These are phyloP conservation scores for Suillus placidus DNA, from an alignment of 768 basidiomycete species.

Conservation along the genomic window DNA sequence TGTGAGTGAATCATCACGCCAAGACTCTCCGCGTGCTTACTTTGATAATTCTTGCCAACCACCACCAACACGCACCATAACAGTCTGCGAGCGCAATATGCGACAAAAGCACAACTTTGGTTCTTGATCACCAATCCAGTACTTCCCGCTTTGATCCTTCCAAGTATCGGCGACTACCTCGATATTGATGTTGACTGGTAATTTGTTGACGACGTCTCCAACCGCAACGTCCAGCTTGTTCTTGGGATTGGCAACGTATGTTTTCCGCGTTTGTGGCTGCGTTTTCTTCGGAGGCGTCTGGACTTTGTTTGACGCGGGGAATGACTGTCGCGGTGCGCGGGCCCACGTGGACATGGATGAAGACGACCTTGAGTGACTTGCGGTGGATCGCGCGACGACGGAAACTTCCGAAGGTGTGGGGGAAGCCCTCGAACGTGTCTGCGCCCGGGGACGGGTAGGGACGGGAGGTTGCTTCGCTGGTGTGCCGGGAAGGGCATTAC, in stretches of 20 bases:
- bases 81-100: constrained; percentile 86
- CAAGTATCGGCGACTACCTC: constrained; percentile 83
- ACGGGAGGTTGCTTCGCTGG: constrained; percentile 37
- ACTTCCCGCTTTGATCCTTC: constrained; percentile 93
- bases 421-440: constrained; percentile 52
- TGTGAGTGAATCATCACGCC: constrained; percentile 11
- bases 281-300: constrained; percentile 52
- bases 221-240: constrained; percentile 92
- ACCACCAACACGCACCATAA: constrained; percentile 96
- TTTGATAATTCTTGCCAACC: constrained; percentile 93
- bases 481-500: constrained; percentile 43
- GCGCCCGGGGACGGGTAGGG: constrained; percentile 41
- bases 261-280: constrained; percentile 49
- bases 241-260: constrained; percentile 86
- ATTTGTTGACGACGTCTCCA: constrained; percentile 86
- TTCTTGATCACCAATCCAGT: constrained; percentile 94
- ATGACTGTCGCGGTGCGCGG: constrained; percentile 66
- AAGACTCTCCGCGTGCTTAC: constrained; percentile 46
- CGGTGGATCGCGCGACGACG: constrained; percentile 47
- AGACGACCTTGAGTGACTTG: constrained; percentile 41
- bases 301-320: constrained; percentile 45
- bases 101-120: constrained; percentile 90
- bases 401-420: constrained; percentile 68
- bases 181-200: constrained; percentile 82
- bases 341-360: constrained; percentile 65